phyloP scores from a whole-genome alignment of 2,329 filamentous ascomycete genomes.

The Trichoderma sp. region DNA sequence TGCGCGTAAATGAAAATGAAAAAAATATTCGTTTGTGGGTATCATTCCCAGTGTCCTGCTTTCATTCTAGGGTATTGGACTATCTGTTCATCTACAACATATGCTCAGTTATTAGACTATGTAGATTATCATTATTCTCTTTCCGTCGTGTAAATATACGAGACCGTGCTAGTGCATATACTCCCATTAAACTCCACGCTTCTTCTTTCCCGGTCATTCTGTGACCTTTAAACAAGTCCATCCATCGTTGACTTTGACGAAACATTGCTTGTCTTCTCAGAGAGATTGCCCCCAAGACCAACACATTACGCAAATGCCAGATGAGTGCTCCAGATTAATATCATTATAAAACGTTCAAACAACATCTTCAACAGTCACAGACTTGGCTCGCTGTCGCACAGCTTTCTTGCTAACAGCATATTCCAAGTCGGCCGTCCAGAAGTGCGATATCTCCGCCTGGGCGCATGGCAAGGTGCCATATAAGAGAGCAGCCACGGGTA shows the following conservation, averaged over 20 bases:
- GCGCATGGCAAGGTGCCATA: slow-evolving; percentile 70
- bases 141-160: neutral
- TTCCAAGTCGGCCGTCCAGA: slow-evolving; percentile 70
- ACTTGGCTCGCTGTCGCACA: slow-evolving; percentile 50
- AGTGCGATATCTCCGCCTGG: slow-evolving; percentile 69
- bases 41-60: neutral
- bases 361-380: slow-evolving; percentile 49
- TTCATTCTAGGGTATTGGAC: neutral
- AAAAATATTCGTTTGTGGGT: neutral
- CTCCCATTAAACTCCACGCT: neutral
- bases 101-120: neutral
- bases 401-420: slow-evolving; percentile 74
- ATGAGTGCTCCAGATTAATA: neutral
- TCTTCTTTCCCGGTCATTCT: neutral
- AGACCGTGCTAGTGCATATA: neutral
- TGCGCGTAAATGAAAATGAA: accelerated
- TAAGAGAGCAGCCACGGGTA: slow-evolving; percentile 68
- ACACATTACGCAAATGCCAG: neutral
- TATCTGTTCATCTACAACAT: neutral
- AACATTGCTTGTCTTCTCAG: neutral
- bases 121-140: neutral
- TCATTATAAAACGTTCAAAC: slow-evolving; percentile 36
- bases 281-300: neutral
- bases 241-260: neutral
- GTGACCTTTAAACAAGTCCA: neutral